phyloP scores from a whole-genome alignment of 495 filamentous ascomycete species.

The Hypoxylon cercidicola region DNA sequence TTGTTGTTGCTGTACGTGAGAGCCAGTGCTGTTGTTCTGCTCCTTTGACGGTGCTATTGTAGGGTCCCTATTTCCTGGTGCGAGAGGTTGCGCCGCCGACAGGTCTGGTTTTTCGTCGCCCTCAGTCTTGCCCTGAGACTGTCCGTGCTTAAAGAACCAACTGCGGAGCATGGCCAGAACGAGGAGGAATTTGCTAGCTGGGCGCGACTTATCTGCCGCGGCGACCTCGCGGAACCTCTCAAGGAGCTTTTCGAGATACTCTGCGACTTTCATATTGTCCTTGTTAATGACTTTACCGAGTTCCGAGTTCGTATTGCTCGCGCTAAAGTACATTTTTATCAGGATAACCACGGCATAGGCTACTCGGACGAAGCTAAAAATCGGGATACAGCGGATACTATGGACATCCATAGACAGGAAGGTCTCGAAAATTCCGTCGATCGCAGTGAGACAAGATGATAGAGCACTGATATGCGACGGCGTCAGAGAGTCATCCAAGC shows the following conservation, averaged over 20 bases:
- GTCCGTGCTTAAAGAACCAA: constrained; percentile 69
- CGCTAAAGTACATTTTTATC: constrained; percentile 87
- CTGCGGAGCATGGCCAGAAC: constrained; percentile 77
- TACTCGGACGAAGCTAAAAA: constrained; percentile 79
- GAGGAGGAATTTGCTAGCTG: constrained; percentile 79
- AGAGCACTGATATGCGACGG: constrained; percentile 76
- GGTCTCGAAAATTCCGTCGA: constrained; percentile 78
- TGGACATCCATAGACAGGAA: constrained; percentile 70
- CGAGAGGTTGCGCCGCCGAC: background rate
- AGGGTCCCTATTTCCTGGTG: constrained; percentile 5
- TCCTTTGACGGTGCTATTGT: constrained; percentile 1
- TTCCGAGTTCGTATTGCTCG: constrained; percentile 71
- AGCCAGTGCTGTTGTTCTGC: constrained; percentile 20
- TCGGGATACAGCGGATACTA: constrained; percentile 75
- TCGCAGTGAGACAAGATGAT: constrained; percentile 73
- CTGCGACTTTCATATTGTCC: constrained; percentile 77
- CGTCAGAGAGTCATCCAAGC: constrained; percentile 59
- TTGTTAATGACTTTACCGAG: constrained; percentile 81
- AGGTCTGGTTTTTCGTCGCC: constrained; percentile 17
- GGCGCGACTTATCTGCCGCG: constrained; percentile 70
- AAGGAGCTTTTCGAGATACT: constrained; percentile 75
- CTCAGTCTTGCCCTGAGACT: constrained; percentile 23
- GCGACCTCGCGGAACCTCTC: constrained; percentile 72
- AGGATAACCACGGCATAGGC: constrained; percentile 86
- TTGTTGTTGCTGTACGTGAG: constrained; percentile 38